phyloP scores from a whole-genome alignment of 768 basidiomycete genomes.

The Tephrocybe sp. region DNA sequence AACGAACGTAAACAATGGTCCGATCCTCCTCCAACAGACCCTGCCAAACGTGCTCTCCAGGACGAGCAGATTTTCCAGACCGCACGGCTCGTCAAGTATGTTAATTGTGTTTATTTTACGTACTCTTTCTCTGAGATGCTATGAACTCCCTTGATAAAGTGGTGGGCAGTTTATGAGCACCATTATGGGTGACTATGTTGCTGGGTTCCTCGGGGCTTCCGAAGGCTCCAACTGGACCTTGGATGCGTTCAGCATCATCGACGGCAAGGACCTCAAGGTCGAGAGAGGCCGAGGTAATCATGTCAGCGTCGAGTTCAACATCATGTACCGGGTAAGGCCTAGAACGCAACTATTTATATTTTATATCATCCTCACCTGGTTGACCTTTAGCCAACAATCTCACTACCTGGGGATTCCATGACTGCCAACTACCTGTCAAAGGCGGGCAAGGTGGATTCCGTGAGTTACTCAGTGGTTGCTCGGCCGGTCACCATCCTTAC shows the following conservation, averaged over 20 bases:
- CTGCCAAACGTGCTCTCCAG: slow-evolving; percentile 26
- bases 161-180: slow-evolving; percentile 55
- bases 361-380: too few relatives aligned
- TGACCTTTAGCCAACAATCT: slow-evolving; percentile 46
- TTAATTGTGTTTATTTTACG: too few relatives aligned
- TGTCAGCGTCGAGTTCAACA: slow-evolving; percentile 66
- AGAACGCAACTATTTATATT: too few relatives aligned
- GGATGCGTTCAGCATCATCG: slow-evolving; percentile 48
- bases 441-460: slow-evolving; percentile 23
- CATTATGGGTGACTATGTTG: slow-evolving; percentile 58
- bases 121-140: too few relatives aligned
- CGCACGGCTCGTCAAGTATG: slow-evolving; percentile 50
- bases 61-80: slow-evolving; percentile 63
- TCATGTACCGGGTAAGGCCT: slow-evolving; percentile 42
- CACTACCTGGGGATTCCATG: slow-evolving; percentile 52
- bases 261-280: slow-evolving; percentile 30
- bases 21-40: slow-evolving; percentile 38
- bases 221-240: slow-evolving; percentile 56
- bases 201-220: slow-evolving; percentile 53
- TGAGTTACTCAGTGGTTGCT: not conserved
- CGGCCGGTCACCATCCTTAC: too few relatives aligned
- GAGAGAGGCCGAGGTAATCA: slow-evolving; percentile 61
- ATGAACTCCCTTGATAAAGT: too few relatives aligned
- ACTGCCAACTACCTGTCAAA: slow-evolving; percentile 40
- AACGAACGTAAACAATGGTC: slow-evolving; percentile 53